These are phyloP conservation scores for Carex sylvatica DNA, from an alignment of 202 grass and related monocot species.

Conservation along the genomic window DNA sequence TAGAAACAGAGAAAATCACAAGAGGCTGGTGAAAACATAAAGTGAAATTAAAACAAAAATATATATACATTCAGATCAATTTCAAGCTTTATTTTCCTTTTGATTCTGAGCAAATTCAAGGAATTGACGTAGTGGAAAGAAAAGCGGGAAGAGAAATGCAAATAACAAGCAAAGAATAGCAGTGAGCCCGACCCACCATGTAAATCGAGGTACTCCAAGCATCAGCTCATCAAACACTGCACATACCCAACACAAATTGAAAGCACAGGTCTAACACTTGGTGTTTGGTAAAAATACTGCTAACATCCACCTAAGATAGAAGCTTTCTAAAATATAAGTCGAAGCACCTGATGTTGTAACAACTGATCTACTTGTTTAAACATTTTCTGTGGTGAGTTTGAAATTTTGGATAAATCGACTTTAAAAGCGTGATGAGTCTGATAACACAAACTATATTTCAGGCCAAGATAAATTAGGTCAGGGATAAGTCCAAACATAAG, in stretches of 20 bases:
- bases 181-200: slow-evolving; percentile 72
- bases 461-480: not conserved
- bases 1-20: not conserved
- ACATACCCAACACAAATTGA: slow-evolving; percentile 6
- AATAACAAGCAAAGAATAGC: slow-evolving; percentile 57
- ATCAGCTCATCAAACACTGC: slow-evolving; percentile 83
- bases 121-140: slow-evolving; percentile 45
- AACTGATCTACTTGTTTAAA: not conserved
- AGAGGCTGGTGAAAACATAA: not conserved
- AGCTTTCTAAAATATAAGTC: not conserved
- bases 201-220: slow-evolving; percentile 63
- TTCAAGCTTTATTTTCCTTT: slow-evolving; percentile 16
- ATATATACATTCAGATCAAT: not conserved
- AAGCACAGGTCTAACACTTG: not conserved
- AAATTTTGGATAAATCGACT: not conserved
- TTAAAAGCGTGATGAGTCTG: not conserved
- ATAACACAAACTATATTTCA: not conserved
- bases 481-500: too few relatives aligned
- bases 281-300: not conserved
- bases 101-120: slow-evolving; percentile 21
- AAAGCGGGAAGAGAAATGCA: slow-evolving; percentile 41
- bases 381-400: not conserved
- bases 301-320: not conserved
- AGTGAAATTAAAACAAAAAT: not conserved
- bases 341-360: slow-evolving; percentile 1